Base-by-base conservation (phyloP, 148 eudicot species). In the Cornus suecica region DNA sequence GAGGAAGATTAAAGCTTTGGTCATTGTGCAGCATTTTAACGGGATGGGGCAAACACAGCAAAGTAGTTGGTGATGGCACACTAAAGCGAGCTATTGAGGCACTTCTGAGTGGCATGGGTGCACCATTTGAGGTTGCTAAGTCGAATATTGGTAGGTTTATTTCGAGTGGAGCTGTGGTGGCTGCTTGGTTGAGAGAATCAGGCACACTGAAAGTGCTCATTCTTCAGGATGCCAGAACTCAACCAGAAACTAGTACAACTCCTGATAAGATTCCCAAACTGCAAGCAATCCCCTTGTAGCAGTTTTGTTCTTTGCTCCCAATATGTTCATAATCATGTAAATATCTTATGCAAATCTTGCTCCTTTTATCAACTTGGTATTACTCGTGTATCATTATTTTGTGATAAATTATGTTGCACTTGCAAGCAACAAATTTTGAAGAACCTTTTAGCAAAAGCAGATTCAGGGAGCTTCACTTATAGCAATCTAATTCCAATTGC, bases 21-120 rank as follows among this genome's bases (percentile, higher is more conserved):
- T 54, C 51, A 42, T 69, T 31, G 23, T 79, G 77, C 92, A 94
- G 99, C 88, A 94, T 94, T 67, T 77, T 94, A 74, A 94, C 99
- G 0, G 99, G 99, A 11, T 94, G 97, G 99, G 99, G 99, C 79
- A 94, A 94, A 73, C 99, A 94, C 83, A 94, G 99, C 90, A 94
- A 94, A 83, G 92, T 94, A 11, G 90, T 87, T 1, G 99, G 99
- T 1, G 97, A 94, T 48, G 90, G 96, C 42, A 80, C 97, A 0
- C 85, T 94, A 20, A 95, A 83, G 80, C 87, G 90, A 74, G 88
- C 94, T 16, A 70, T 92, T n/a, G 99, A 95, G 74, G 90, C 87
- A 20, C 91, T 92, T 58, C 91, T 95, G 1, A 68, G 56, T 37
- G 87, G 90, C 75, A 89, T 95, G 69, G 94, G 91, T 32, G 86